phyloP scores from a whole-genome alignment of 2,329 filamentous ascomycete genomes.

The Ilyonectria robusta region DNA sequence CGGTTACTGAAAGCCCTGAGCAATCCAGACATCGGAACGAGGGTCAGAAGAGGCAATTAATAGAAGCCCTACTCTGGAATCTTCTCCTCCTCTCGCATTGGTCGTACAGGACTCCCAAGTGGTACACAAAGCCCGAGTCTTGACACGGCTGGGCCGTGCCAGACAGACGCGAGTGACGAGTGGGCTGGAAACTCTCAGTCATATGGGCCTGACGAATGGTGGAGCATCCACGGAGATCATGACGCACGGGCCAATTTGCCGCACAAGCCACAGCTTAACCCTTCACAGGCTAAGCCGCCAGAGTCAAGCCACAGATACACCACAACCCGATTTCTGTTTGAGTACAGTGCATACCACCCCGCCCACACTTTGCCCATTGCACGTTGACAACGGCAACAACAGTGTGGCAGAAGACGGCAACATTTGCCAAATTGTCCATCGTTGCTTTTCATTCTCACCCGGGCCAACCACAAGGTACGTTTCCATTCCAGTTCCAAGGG shows the following conservation, averaged over 20 bases:
- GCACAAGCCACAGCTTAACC: background rate
- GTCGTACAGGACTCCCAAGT: background rate
- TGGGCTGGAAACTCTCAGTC: conserved; percentile 1
- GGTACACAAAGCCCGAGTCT: background rate
- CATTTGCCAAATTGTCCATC: background rate
- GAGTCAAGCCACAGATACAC: background rate
- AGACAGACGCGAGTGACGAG: conserved; percentile 4
- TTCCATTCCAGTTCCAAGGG: background rate
- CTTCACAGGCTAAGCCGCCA: background rate
- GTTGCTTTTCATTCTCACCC: background rate
- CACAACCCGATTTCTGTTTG: background rate
- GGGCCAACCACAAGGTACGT: background rate
- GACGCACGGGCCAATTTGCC: background rate
- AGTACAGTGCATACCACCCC: conserved; percentile 1
- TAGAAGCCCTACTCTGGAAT: conserved; percentile 11
- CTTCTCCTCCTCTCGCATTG: conserved; percentile 1
- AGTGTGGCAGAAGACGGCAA: background rate
- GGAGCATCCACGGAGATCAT: background rate
- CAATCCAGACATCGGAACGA: background rate
- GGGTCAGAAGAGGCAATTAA: background rate
- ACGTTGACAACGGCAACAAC: background rate
- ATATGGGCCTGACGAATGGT: conserved; percentile 4
- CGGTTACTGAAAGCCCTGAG: background rate
- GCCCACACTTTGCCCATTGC: conserved; percentile 10
- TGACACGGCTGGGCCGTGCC: conserved; percentile 2